Evolutionary conservation across 306 rosid species (phyloP), one percentile per base, ranked within the genome.

Genomic region (Canavalia gladiata): DNA sequence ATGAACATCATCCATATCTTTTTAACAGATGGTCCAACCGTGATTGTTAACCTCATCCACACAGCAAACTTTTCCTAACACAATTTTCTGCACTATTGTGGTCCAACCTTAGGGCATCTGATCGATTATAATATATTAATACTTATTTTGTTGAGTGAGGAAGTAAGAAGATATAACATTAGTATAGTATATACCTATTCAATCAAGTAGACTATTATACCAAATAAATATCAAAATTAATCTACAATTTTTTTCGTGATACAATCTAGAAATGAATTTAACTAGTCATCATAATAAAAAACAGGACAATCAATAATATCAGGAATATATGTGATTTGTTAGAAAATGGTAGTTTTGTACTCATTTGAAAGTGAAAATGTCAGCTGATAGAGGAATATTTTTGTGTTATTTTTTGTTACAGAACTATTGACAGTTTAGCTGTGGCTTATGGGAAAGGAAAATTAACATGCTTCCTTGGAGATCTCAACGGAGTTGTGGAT

Each of bases 361-460:
- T 31, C 4, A n/a, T 45, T 8, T 42, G 4, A 30, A 79, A 79
- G 42, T 64, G 68, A 63, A 50, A 30, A 58, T 37, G 5, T 39
- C 29, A 52, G 29, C 37, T 39, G 3, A 81, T 6, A 62, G 58
- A 35, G 2, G 6, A 41, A 6, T n/a, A 4, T 8, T 58, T 78
- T 63, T 2, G 18, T 57, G 6, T 10, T 43, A 43, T 74, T 1
- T 45, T 68, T 63, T 58, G 28, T 49, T 75, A 51, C 90, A 95
- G 99, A 81, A 95, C 99, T 5, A 91, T 93, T 9, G 97, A 95
- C 51, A 87, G 94, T 74, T 9, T 92, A 50, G 90, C 81, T 12
- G 88, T 92, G 68, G 94, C 90, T 35, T 92, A 91, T 74, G 98
- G 89, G 0, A 88, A 91, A 87, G 98, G 95, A 87, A 92, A 86